These are phyloP conservation scores for Neurospora sp. DNA, from an alignment of 495 filamentous ascomycete genomes.

Conservation along the genomic window DNA sequence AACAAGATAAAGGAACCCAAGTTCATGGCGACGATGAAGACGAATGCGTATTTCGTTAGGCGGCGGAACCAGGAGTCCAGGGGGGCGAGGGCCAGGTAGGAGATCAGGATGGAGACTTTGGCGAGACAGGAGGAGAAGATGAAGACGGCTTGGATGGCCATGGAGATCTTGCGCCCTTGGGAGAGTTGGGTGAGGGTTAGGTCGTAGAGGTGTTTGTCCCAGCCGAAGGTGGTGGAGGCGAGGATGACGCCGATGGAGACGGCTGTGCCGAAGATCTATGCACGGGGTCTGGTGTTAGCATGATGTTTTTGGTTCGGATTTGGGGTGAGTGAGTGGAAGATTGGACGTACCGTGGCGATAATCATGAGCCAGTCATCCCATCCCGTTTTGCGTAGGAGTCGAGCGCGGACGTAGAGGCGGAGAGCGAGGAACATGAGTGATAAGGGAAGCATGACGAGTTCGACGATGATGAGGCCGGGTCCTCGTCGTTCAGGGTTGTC, in stretches of 20 bases:
- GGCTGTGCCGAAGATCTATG: conserved; percentile 12
- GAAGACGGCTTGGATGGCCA: conserved; percentile 20
- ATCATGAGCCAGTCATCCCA: conserved; percentile 25
- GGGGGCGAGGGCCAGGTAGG: conserved; percentile 43
- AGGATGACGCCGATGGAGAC: conserved; percentile 17
- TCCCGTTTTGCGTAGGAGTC: conserved; percentile 8
- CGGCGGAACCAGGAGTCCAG: conserved; percentile 25
- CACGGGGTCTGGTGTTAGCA: neutral
- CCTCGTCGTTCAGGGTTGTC: conserved; percentile 42
- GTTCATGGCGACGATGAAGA: conserved; percentile 13
- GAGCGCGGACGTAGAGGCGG: conserved; percentile 14
- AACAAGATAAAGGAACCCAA: conserved; percentile 23
- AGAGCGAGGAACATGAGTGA: conserved; percentile 12
- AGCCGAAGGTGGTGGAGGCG: conserved; percentile 15
- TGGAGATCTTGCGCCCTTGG: conserved; percentile 14
- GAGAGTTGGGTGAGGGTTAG: conserved; percentile 4
- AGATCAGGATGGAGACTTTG: conserved; percentile 41
- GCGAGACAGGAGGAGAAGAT: conserved; percentile 21
- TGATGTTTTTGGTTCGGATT: too few relatives aligned
- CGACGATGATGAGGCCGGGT: conserved; percentile 17
- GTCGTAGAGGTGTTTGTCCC: conserved; percentile 21
- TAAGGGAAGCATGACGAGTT: conserved; percentile 11
- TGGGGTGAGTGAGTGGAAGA: too few relatives aligned
- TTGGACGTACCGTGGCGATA: conserved; percentile 10
- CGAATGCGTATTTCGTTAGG: conserved; percentile 16